Percentiles rank a stretch among this genome's conserved stretches.
These are phyloP conservation scores for Neurospora pannonica DNA, from an alignment of 495 filamentous ascomycete species.

Conservation along the genomic window DNA sequence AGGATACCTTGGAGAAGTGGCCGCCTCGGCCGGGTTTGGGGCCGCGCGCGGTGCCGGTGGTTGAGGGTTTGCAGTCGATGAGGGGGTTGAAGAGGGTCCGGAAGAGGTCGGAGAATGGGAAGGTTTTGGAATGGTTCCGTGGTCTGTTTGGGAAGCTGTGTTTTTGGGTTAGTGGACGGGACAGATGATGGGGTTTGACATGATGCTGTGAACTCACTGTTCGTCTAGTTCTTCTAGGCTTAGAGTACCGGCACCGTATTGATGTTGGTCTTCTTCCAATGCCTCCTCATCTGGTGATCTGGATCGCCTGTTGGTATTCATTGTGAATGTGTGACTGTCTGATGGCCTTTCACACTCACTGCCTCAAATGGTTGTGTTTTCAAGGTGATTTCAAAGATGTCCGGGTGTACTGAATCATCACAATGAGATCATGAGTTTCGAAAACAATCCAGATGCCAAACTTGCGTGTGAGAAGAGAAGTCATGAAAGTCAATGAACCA, in stretches of 20 bases:
- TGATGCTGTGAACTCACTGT: slow-evolving; percentile 38
- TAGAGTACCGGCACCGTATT: slow-evolving; percentile 35
- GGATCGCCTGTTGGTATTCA: slow-evolving; percentile 16
- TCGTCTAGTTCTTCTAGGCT: slow-evolving; percentile 49
- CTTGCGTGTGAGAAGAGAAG: background rate
- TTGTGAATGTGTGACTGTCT: background rate
- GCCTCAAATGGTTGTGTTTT: background rate
- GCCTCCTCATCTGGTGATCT: slow-evolving; percentile 42
- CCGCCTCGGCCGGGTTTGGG: slow-evolving; percentile 35
- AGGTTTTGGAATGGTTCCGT: slow-evolving; percentile 63
- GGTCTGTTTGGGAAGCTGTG: slow-evolving; percentile 76
- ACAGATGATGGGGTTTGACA: background rate
- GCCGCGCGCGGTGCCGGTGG: slow-evolving; percentile 26
- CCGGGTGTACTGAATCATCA: background rate
- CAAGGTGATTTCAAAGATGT: background rate
- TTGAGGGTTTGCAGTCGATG: slow-evolving; percentile 72
- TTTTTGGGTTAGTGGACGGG: background rate
- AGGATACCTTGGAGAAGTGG: slow-evolving; percentile 52
- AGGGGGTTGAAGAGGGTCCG: slow-evolving; percentile 76
- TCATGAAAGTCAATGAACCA: background rate
- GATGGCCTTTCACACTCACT: background rate
- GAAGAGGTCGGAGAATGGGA: slow-evolving; percentile 78
- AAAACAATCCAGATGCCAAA: background rate
- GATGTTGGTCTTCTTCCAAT: slow-evolving; percentile 39
- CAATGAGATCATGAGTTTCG: background rate